Base-by-base conservation (phyloP, 371 early-diverging fungal genomes). In the Rhizopus microsporus region DNA sequence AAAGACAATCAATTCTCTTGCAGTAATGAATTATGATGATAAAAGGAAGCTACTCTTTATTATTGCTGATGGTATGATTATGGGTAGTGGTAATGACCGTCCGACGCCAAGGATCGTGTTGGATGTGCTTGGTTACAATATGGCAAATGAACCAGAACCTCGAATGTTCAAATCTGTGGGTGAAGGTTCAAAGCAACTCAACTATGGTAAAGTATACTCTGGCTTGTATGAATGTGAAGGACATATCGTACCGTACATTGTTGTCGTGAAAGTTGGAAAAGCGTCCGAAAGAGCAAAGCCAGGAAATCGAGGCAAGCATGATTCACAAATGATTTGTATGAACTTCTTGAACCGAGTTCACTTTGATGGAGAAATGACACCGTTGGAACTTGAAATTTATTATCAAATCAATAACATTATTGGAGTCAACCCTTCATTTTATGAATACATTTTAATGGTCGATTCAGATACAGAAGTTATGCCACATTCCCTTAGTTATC, bases 281-380 rank as follows among this genome's bases (percentile, higher is more conserved):
- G 85, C 88, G 2, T 79, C 78, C 30, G 91, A 91, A 70, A 77
- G 83, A 40, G 75, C 78, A 59, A 90, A 88, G 68, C 87, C 93
- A 8, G 97, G 96, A 10, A 99, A 99, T 74, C 83, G 99, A 49
- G 99, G 99, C 64, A 99, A 99, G 78, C 91, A 99, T 67, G 99
- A 99, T 77, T 94, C 97, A 23, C 99, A 99, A 81, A 88, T 99
- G 73, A 87, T 99, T 56, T 84, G 91, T 55, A 98, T 99, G 99
- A 81, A 88, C 42, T 99, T 98, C 85, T 88, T 99, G 68, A 91
- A 92, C 77, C 91, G 92, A 68, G 92, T 99, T n/a, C 95, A 97
- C 71, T 95, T 93, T 78, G 89, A 93, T 63, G 55, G 81, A 37
- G 83, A 92, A 50, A 87, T 95, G 88, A 83, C 90, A 7, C 92